These are phyloP conservation scores for Epichloe typhina DNA, from an alignment of 2,329 filamentous ascomycete species.

Conservation along the genomic window DNA sequence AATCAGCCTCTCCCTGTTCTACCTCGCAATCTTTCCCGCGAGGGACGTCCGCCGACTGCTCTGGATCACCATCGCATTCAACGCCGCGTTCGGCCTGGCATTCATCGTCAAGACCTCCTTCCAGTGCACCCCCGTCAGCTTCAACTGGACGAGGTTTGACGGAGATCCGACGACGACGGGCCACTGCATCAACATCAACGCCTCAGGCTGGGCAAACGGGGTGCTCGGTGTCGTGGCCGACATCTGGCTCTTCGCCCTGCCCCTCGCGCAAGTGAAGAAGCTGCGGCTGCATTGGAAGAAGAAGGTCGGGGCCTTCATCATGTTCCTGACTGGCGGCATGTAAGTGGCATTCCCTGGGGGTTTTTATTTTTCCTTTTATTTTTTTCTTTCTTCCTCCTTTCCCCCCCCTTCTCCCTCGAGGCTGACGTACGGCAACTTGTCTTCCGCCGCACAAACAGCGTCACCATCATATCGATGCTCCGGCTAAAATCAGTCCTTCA, in stretches of 20 bases:
- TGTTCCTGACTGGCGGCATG: conserved; percentile 29
- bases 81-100: conserved; percentile 19
- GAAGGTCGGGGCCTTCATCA: conserved; percentile 23
- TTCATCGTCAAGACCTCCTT: conserved; percentile 28
- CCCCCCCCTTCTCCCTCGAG: too few relatives aligned
- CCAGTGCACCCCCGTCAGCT: conserved; percentile 31
- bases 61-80: conserved; percentile 22
- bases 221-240: conserved; percentile 32
- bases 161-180: conserved; percentile 30
- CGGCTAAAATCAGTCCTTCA: conserved; percentile 12
- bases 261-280: conserved; percentile 26
- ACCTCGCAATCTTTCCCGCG: conserved; percentile 32
- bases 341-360: conserved; percentile 4
- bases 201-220: conserved; percentile 33
- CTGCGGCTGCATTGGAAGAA: conserved; percentile 14
- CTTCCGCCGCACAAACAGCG: conserved; percentile 5
- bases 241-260: conserved; percentile 31
- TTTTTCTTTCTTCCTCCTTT: not conserved
- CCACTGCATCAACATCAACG: conserved; percentile 30
- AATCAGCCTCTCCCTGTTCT: conserved; percentile 34
- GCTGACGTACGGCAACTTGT: too few relatives aligned
- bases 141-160: conserved; percentile 26
- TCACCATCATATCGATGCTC: conserved; percentile 13
- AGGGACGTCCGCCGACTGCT: conserved; percentile 20
- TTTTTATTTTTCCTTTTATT: too few relatives aligned